Base-by-base conservation (phyloP, 768 basidiomycete genomes). In the Tylopilus rubrobrunneus region DNA sequence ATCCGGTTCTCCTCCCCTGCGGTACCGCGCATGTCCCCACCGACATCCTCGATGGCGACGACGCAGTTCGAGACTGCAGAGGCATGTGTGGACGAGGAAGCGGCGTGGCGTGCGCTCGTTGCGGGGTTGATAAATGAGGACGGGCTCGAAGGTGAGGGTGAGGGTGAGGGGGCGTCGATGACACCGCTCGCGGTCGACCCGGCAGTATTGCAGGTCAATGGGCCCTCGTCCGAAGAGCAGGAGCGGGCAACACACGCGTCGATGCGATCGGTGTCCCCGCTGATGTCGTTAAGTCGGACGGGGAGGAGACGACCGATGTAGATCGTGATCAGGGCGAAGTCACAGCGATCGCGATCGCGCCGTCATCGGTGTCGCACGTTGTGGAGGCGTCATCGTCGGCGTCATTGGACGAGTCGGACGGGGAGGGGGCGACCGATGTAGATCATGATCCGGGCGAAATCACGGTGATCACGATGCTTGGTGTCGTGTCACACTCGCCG, bases 81-180 rank as follows among this genome's bases (percentile, higher is more conserved):
- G 5, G 17, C 33, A 5, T 14, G 14, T 17, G 56, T 15, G 42
- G 67, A 65, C 12, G 63, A 69, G 37, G 56, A 58, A 9, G 67
- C 63, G 21, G 60, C 65, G 9, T 55, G 49, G 59, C 51, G n/a
- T 36, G 39, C 58, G 17, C 65, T 68, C n/a, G 23, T 64, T 10
- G 8, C 7, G 14, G 34, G 34, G 43, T 31, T 43, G 5, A 31
- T 31, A 3, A 31, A 31, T 10, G 29, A 31, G 29, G 45, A n/a
- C 5, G 40, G 39, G 21, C 9, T n/a, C n/a, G n/a, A n/a, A n/a
- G n/a, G 21, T 11, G 40, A 21, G 39, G 2, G 21, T 21, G 21
- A 23, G 21, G 12, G 36, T 48, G 25, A 25, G 25, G 2, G 25
- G 25, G 25, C 25, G n/a, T 58, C 57, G 23, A 59, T 62, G 17